phyloP scores from a whole-genome alignment of 805 yeast species.

The Wickerhamomyces canadensis region DNA sequence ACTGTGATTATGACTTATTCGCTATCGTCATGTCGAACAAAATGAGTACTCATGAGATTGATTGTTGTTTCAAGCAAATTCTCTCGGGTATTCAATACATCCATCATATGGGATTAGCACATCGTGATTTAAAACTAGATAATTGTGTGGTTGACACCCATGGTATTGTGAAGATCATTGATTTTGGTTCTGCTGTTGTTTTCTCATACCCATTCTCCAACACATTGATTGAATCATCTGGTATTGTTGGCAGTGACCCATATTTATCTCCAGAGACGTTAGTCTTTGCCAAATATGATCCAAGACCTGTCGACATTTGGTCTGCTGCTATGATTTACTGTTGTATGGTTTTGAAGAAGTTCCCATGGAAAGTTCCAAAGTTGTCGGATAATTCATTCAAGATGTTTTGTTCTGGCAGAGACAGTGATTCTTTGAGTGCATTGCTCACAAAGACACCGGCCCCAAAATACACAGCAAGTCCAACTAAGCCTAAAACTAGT shows the following conservation, averaged over 20 bases:
- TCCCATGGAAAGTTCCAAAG: slow-evolving; percentile 94
- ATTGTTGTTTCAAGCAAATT: slow-evolving; percentile 87
- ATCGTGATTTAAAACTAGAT: slow-evolving; percentile 86
- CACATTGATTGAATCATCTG: slow-evolving; percentile 68
- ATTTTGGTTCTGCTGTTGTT: slow-evolving; percentile 91
- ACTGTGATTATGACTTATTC: slow-evolving; percentile 87
- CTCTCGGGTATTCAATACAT: slow-evolving; percentile 75
- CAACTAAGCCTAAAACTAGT: slow-evolving; percentile 16
- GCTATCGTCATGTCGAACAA: slow-evolving; percentile 93
- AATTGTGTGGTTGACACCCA: slow-evolving; percentile 81
- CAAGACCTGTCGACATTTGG: slow-evolving; percentile 94
- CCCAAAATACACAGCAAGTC: slow-evolving; percentile 30
- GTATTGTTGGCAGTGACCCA: slow-evolving; percentile 87
- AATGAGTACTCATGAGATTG: slow-evolving; percentile 73
- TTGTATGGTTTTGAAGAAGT: slow-evolving; percentile 86
- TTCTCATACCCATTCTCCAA: slow-evolving; percentile 81
- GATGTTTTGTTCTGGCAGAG: slow-evolving; percentile 69
- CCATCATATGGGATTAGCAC: slow-evolving; percentile 83
- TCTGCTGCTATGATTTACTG: slow-evolving; percentile 86
- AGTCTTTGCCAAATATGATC: slow-evolving; percentile 77
- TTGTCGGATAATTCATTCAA: slow-evolving; percentile 77
- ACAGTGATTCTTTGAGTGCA: slow-evolving; percentile 62
- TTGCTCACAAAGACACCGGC: slow-evolving; percentile 51
- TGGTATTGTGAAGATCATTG: slow-evolving; percentile 86
- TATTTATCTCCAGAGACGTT: slow-evolving; percentile 90